Conservation (phyloP, 352 stramenopile species). For the Bremia lactucae region DNA sequence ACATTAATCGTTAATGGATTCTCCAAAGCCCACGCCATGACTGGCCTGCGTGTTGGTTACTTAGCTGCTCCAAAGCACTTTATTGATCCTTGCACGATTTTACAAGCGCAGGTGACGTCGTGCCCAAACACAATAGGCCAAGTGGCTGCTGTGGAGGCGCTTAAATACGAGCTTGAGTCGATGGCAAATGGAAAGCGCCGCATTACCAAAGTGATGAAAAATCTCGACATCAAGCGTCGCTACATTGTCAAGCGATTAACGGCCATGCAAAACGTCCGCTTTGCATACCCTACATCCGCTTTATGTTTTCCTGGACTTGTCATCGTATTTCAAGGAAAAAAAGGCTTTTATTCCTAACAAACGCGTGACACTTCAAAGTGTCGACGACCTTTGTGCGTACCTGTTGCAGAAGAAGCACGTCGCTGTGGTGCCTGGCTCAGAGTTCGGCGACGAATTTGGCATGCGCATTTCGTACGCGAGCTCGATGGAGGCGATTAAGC, state of each 20-base stretch:
- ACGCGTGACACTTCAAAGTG: conserved; percentile 23
- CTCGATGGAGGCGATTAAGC: conserved; percentile 76
- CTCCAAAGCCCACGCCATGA: conserved; percentile 93
- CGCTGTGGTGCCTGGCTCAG: conserved; percentile 91
- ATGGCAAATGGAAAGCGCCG: conserved; percentile 28
- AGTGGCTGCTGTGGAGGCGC: conserved; percentile 83
- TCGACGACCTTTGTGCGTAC: conserved; percentile 84
- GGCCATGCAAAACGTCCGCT: conserved; percentile 73
- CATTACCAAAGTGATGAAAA: conserved; percentile 36
- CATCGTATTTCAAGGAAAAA: conserved; percentile 49
- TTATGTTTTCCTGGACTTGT: conserved; percentile 93
- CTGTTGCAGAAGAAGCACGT: conserved; percentile 86
- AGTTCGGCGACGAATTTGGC: conserved; percentile 87
- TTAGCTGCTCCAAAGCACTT: conserved; percentile 65
- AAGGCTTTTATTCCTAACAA: conserved; percentile 20
- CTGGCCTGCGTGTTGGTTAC: no score
- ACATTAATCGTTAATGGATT: conserved; percentile 95
- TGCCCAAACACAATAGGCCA: conserved; percentile 90
- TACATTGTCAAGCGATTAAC: conserved; percentile 74
- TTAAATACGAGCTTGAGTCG: conserved; percentile 69
- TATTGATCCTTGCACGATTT: conserved; percentile 78
- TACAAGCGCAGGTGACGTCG: conserved; percentile 94
- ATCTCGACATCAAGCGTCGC: conserved; percentile 82
- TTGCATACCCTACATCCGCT: conserved; percentile 87
- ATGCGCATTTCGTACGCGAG: conserved; percentile 84